These are phyloP conservation scores for Phytophthora ohioensis DNA, from an alignment of 352 stramenopile species.

Conservation along the genomic window DNA sequence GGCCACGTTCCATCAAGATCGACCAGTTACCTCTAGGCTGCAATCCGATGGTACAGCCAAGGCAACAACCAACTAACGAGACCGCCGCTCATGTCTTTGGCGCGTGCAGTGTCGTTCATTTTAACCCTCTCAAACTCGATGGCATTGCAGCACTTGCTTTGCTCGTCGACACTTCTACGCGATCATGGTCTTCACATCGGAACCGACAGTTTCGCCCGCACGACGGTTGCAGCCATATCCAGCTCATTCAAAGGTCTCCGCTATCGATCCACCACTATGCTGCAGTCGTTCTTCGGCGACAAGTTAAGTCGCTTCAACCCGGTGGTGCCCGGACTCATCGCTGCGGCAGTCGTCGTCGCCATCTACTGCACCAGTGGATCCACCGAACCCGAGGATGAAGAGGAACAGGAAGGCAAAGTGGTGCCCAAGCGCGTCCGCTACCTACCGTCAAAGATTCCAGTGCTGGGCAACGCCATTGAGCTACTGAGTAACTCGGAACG, in stretches of 20 bases:
- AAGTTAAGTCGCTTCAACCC: conserved; percentile 20
- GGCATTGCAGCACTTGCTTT: conserved; percentile 15
- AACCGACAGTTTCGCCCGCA: conserved; percentile 12
- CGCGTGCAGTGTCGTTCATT: not conserved
- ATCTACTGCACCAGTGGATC: conserved; percentile 28
- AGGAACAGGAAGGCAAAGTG: conserved; percentile 16
- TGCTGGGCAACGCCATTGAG: conserved; percentile 48
- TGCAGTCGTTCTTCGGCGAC: conserved; percentile 35
- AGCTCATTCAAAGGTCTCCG: conserved; percentile 1
- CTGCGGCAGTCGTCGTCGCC: conserved; percentile 23
- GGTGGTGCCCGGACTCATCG: conserved; percentile 32
- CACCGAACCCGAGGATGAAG: conserved; percentile 8
- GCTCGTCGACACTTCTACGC: conserved; percentile 11
- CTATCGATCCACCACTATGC: conserved; percentile 7
- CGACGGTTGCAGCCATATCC: not conserved
- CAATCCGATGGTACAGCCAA: not conserved
- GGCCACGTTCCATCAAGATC: no score
- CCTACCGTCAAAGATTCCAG: conserved; percentile 41
- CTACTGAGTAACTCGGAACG: conserved; percentile 46
- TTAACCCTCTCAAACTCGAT: conserved; percentile 4
- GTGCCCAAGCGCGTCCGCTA: conserved; percentile 36
- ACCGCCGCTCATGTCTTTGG: conserved; percentile 18
- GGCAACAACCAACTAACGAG: not conserved
- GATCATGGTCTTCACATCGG: conserved; percentile 16
- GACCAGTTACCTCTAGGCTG: no score